These are phyloP conservation scores for Quercus lobata DNA, from an alignment of 331 rosid species.

Conservation along the genomic window DNA sequence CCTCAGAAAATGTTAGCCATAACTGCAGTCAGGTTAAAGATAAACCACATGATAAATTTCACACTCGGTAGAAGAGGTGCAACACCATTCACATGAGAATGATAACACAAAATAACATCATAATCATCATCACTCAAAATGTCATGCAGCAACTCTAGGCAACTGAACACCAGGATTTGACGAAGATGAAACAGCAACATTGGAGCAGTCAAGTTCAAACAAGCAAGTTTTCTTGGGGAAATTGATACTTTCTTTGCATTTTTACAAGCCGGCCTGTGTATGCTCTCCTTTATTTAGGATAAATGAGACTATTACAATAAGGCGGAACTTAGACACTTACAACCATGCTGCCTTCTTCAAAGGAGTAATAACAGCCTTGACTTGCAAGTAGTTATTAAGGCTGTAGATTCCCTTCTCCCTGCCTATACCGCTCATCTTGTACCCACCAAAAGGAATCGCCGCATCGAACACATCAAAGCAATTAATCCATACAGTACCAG, in stretches of 20 bases:
- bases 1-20: too few relatives aligned
- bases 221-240: neutral
- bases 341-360: constrained; percentile 80
- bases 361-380: constrained; percentile 73
- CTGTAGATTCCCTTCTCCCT: constrained; percentile 78
- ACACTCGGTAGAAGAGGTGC: neutral
- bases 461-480: constrained; percentile 87
- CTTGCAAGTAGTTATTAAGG: constrained; percentile 70
- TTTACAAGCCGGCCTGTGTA: neutral
- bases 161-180: neutral
- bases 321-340: constrained; percentile 18
- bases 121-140: neutral
- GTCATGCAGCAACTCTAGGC: too few relatives aligned
- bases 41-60: too few relatives aligned
- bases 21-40: too few relatives aligned
- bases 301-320: too few relatives aligned
- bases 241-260: neutral
- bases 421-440: constrained; percentile 87
- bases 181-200: neutral
- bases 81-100: neutral
- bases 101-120: too few relatives aligned
- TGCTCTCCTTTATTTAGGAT: neutral
- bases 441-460: constrained; percentile 89
- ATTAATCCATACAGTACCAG: constrained; percentile 75
- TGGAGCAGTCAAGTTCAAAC: neutral